These are phyloP conservation scores for Schrenkiella parvula DNA, from an alignment of 345 rosid species.

Conservation along the genomic window DNA sequence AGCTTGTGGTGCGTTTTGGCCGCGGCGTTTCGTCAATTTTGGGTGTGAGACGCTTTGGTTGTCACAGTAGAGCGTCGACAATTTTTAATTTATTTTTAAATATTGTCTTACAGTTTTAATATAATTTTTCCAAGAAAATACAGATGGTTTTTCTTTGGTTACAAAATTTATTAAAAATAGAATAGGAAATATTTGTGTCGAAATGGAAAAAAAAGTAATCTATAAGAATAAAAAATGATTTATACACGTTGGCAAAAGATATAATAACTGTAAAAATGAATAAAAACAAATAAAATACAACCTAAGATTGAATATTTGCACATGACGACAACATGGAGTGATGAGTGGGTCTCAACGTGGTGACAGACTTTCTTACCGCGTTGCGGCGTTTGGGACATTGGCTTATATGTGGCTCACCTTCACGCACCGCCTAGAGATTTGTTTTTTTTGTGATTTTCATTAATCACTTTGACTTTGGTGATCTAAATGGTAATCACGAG, in stretches of 20 bases:
- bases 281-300: not conserved
- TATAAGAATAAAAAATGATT: not conserved
- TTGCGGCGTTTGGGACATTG: not conserved
- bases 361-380: slow-evolving; percentile 27
- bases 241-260: not conserved
- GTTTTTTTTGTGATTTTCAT: not conserved
- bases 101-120: too few species aligned
- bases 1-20: slow-evolving; percentile 3
- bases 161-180: too few species aligned
- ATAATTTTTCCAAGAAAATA: too few species aligned
- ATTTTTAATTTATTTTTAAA: too few species aligned
- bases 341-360: slow-evolving; percentile 22
- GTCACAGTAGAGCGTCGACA: too few species aligned
- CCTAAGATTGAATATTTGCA: slow-evolving; percentile 16
- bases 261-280: not conserved
- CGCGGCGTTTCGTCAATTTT: not conserved
- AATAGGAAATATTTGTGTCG: too few species aligned
- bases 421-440: not conserved
- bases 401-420: slow-evolving; percentile 12
- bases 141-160: too few species aligned
- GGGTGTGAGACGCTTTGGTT: not conserved
- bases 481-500: not conserved
- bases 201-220: too few species aligned
- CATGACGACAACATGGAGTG: slow-evolving; percentile 16
- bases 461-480: not conserved